Evolutionary conservation across 345 rosid genomes (phyloP).

Genomic region (Eucalyptus urophylla): DNA sequence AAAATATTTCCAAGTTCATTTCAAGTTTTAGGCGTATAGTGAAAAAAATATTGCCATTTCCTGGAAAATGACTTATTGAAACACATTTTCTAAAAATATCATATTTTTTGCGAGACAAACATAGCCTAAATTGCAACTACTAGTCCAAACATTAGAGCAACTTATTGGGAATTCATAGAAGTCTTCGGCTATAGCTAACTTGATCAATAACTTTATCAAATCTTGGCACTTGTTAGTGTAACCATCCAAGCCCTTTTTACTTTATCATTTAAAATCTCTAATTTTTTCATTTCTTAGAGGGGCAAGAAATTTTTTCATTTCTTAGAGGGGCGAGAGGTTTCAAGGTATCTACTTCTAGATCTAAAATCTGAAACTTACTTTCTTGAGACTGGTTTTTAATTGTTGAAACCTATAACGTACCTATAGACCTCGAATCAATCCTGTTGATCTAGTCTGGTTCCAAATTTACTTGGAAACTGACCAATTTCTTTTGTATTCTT

Average conservation of each 20-base stretch:
- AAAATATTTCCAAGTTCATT: too few species aligned
- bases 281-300: fast-evolving
- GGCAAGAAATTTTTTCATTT: too few species aligned
- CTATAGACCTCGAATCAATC: too few species aligned
- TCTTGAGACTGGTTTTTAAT: too few species aligned
- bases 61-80: fast-evolving
- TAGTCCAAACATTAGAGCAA: neutral
- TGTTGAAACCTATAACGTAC: too few species aligned
- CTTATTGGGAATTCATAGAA: neutral
- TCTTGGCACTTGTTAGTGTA: fast-evolving
- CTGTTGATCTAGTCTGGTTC: fast-evolving
- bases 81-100: too few species aligned
- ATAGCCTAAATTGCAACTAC: fast-evolving
- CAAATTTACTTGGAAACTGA: fast-evolving
- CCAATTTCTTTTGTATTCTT: too few species aligned
- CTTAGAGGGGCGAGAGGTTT: fast-evolving
- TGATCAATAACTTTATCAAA: too few species aligned
- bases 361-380: too few species aligned
- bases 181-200: neutral
- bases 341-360: too few species aligned
- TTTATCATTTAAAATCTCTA: too few species aligned
- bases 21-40: fast-evolving
- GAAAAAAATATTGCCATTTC: fast-evolving
- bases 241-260: too few species aligned
- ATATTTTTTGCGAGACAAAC: fast-evolving